Conservation (phyloP, 768 basidiomycete genomes). For the Trametes cingulata region DNA sequence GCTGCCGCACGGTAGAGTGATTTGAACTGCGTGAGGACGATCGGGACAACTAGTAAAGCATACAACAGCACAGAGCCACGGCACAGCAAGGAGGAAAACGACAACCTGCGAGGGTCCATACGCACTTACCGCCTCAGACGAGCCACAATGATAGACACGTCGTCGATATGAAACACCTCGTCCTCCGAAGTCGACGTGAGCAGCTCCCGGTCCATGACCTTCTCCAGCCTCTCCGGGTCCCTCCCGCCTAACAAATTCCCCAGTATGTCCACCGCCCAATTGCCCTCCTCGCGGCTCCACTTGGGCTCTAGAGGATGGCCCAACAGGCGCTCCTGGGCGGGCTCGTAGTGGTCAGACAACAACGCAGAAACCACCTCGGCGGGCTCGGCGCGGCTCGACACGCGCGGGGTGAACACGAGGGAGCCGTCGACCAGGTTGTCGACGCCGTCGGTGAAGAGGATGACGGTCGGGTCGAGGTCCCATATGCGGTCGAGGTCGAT, state of each 20-base stretch:
- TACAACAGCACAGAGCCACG: too few species aligned
- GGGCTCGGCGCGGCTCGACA: neutral
- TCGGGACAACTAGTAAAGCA: too few species aligned
- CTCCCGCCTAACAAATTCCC: neutral
- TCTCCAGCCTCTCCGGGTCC: neutral
- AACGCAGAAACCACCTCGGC: neutral
- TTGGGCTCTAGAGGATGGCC: neutral
- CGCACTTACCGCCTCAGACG: neutral
- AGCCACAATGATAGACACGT: neutral
- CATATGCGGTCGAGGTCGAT: neutral
- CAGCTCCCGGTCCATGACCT: neutral
- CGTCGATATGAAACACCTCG: neutral
- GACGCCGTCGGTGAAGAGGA: slow-evolving; percentile 1
- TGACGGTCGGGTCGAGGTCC: neutral
- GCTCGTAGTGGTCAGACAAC: neutral
- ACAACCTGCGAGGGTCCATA: too few species aligned
- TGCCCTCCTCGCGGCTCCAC: neutral
- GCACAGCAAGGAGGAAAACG: too few species aligned
- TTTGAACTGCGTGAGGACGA: too few species aligned
- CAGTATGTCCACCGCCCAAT: slow-evolving; percentile 1
- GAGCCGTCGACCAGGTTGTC: slow-evolving; percentile 1
- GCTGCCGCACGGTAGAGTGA: too few species aligned
- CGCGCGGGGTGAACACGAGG: neutral
- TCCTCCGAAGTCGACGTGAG: neutral
- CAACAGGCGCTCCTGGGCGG: neutral